Percentiles rank a stretch among this genome's conserved stretches.
These are phyloP conservation scores for Hamigera avellanea DNA, from an alignment of 495 filamentous ascomycete genomes.

Conservation along the genomic window DNA sequence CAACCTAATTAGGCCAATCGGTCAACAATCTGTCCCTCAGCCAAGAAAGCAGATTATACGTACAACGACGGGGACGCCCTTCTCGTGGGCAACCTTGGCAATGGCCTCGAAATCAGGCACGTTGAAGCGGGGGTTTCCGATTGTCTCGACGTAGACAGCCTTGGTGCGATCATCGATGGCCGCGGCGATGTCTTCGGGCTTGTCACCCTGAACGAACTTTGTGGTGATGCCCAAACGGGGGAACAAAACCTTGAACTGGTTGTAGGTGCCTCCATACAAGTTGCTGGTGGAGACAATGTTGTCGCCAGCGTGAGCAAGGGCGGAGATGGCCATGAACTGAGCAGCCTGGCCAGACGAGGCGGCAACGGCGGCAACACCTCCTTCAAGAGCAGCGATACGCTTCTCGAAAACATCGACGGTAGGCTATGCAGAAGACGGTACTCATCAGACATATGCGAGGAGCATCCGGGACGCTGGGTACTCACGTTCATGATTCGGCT, in stretches of 20 bases:
- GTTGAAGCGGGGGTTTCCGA: slow-evolving; percentile 94
- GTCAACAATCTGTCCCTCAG: slow-evolving; percentile 1
- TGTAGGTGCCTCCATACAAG: slow-evolving; percentile 95
- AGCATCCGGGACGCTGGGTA: slow-evolving; percentile 1
- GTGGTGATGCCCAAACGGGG: slow-evolving; percentile 79
- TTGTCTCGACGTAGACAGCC: slow-evolving; percentile 90
- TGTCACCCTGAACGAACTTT: slow-evolving; percentile 83
- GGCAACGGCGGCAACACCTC: slow-evolving; percentile 82
- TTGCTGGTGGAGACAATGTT: slow-evolving; percentile 93
- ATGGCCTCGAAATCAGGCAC: slow-evolving; percentile 83
- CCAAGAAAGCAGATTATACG: slow-evolving; percentile 19
- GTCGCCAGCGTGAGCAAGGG: slow-evolving; percentile 75
- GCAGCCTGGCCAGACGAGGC: slow-evolving; percentile 86
- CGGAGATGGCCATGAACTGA: slow-evolving; percentile 86
- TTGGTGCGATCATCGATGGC: slow-evolving; percentile 94
- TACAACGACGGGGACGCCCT: slow-evolving; percentile 77
- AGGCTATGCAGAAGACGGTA: slow-evolving; percentile 38
- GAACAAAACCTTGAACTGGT: slow-evolving; percentile 91
- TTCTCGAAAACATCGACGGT: slow-evolving; percentile 98
- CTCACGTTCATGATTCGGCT: slow-evolving; percentile 87
- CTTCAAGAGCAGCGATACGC: slow-evolving; percentile 89
- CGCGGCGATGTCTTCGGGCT: slow-evolving; percentile 67
- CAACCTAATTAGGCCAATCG: slow-evolving; percentile 51
- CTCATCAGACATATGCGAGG: background rate
- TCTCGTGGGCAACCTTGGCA: slow-evolving; percentile 65